Base-by-base conservation (phyloP, 2,329 filamentous ascomycete genomes). In the Trichoderma hamatum region DNA sequence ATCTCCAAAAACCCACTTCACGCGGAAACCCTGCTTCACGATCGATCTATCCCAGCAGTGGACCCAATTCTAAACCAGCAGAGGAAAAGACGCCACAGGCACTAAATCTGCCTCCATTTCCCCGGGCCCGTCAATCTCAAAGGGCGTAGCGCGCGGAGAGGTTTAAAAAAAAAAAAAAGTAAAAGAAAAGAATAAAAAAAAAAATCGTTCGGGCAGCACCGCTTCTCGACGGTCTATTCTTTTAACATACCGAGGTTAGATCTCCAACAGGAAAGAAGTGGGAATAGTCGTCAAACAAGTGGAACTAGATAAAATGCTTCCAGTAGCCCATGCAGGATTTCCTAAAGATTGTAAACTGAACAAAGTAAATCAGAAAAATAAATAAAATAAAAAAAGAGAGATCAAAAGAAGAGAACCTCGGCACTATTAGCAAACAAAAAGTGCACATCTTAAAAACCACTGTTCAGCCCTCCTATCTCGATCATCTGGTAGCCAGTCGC, bases 401-500 rank as follows among this genome's bases (percentile, higher is more conserved):
- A 7, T 5, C 19, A 49, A 24, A 24, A 24, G 1, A 24, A 24
- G 21, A n/a, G 16, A 21, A 11, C 13, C 43, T 21, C 43, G 5
- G 21, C 51, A 28, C 5, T 54, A 16, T 16, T 28, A 54, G n/a
- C 24, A 39, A 39, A 39, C 14, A 16, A 39, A 39, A 43, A 30
- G 6, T 26, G 14, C 21, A 54, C 39, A n/a, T 19, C 6, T n/a
- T 14, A 5, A 43, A 10, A n/a, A 7, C 26, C 19, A 54, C 13
- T 9, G 5, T 26, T 54, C 51, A 28, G 26, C 24, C 28, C 6
- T 30, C 51, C 6, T 28, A 16, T 46, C 24, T 10, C 10, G 10
- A 43, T 43, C 36, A n/a, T 52, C 60, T 63, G 26, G 28, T 19
- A 46, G 52, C 54, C 52, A 67, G n/a, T 59, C 63, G 63, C 63